Conservation (phyloP, 2,329 filamentous ascomycete genomes). For the Pseudogymnoascus sp. region DNA sequence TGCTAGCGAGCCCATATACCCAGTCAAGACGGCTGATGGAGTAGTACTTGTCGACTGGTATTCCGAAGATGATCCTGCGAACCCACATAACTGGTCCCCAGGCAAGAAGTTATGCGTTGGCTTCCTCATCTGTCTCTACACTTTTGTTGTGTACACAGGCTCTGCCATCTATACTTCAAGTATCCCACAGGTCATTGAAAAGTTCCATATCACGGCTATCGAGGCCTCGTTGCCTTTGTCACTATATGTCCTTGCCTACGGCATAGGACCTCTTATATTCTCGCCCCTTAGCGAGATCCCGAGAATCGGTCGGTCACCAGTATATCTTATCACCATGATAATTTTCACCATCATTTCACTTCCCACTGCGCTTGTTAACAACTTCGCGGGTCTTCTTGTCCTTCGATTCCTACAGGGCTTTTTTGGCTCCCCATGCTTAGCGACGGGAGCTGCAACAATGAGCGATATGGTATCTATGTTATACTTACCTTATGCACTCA, state of each 20-base stretch:
- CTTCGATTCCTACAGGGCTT: slow-evolving; percentile 56
- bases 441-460: slow-evolving; percentile 45
- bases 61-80: too few species aligned
- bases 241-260: too few species aligned
- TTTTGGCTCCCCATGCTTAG: slow-evolving; percentile 56
- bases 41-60: too few species aligned
- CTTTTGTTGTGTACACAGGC: slow-evolving; percentile 43
- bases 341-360: slow-evolving; percentile 60
- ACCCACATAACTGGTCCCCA: too few species aligned
- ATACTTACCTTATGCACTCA: slow-evolving; percentile 49
- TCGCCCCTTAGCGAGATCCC: slow-evolving; percentile 59
- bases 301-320: slow-evolving; percentile 53
- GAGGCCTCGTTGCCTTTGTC: slow-evolving; percentile 41
- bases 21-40: too few species aligned
- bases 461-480: slow-evolving; percentile 45
- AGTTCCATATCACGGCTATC: slow-evolving; percentile 37
- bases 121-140: slow-evolving; percentile 40
- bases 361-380: slow-evolving; percentile 53
- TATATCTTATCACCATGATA: slow-evolving; percentile 59
- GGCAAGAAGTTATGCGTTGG: too few species aligned
- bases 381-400: slow-evolving; percentile 54
- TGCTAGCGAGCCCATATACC: too few species aligned
- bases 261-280: too few species aligned
- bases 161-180: slow-evolving; percentile 44
- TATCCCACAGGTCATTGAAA: slow-evolving; percentile 30